Conservation (phyloP, 345 rosid genomes). For the Sapria himalayana region DNA sequence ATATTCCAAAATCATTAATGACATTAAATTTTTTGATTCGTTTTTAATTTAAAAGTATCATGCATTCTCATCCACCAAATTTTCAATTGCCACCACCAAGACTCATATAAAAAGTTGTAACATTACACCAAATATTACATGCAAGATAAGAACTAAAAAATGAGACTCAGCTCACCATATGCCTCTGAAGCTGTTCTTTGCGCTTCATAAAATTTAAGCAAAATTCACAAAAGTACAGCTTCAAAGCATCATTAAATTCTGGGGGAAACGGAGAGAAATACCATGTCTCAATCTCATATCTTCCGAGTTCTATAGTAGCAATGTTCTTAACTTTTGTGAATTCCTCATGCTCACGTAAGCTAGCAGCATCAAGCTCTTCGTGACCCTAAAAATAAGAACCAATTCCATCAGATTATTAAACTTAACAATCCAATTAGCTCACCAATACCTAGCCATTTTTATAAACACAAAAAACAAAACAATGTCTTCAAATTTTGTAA, state of each 20-base stretch:
- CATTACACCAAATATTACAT: too few relatives aligned
- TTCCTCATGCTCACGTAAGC: conserved; percentile 97
- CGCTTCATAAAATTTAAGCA: conserved; percentile 98
- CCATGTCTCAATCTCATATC: conserved; percentile 99
- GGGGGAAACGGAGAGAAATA: conserved; percentile 99
- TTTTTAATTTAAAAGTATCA: too few relatives aligned
- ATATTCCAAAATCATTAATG: too few relatives aligned
- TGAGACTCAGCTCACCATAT: conserved; percentile 50
- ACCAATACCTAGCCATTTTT: too few relatives aligned
- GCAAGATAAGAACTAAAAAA: conserved; percentile 1
- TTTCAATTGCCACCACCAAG: too few relatives aligned
- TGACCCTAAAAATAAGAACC: conserved; percentile 77
- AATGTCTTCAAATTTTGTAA: too few relatives aligned
- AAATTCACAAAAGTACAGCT: conserved; percentile 98
- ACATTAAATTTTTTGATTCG: too few relatives aligned
- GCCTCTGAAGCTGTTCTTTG: conserved; percentile 97
- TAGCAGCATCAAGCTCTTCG: conserved; percentile 99
- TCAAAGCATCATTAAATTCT: conserved; percentile 78
- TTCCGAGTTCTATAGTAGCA: conserved; percentile 93
- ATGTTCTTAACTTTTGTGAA: conserved; percentile 97
- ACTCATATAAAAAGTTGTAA: too few relatives aligned
- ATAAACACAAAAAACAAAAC: too few relatives aligned
- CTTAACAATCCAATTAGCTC: too few relatives aligned
- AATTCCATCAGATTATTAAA: too few relatives aligned
- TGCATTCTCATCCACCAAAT: too few relatives aligned